These are phyloP conservation scores for Salvia hispanica DNA, from an alignment of 257 asterid species.

Conservation along the genomic window DNA sequence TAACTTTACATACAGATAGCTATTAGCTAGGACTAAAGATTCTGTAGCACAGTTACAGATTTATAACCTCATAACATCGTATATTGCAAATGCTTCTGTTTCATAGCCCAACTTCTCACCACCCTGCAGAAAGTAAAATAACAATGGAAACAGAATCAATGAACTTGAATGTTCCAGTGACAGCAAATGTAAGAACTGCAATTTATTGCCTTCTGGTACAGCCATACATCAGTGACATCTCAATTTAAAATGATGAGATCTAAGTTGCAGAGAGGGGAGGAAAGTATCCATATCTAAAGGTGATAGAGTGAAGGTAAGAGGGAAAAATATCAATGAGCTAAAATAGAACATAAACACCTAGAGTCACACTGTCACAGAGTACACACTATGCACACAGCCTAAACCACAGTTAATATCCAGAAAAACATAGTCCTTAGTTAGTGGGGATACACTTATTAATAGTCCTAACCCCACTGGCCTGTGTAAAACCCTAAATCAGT, in stretches of 20 bases:
- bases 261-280: background rate
- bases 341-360: too few relatives aligned
- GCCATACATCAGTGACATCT: background rate
- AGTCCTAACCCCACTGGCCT: too few relatives aligned
- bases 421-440: too few relatives aligned
- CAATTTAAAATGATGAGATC: constrained; percentile 11
- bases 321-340: too few relatives aligned
- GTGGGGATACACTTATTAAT: too few relatives aligned
- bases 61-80: constrained; percentile 85
- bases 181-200: background rate
- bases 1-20: constrained; percentile 14
- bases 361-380: too few relatives aligned
- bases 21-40: constrained; percentile 19
- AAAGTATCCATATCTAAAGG: constrained; percentile 13
- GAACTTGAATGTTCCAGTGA: constrained; percentile 1
- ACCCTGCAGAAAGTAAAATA: constrained; percentile 54
- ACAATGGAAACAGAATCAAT: constrained; percentile 7
- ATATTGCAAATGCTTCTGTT: constrained; percentile 90
- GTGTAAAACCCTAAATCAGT: too few relatives aligned
- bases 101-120: constrained; percentile 92
- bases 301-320: background rate
- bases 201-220: constrained; percentile 9
- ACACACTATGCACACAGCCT: too few relatives aligned
- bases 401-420: too few relatives aligned
- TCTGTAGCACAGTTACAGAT: constrained; percentile 17